Conservation (phyloP, 192 early-diverging fungal species). For the Rhizoclosmatium globosum region DNA sequence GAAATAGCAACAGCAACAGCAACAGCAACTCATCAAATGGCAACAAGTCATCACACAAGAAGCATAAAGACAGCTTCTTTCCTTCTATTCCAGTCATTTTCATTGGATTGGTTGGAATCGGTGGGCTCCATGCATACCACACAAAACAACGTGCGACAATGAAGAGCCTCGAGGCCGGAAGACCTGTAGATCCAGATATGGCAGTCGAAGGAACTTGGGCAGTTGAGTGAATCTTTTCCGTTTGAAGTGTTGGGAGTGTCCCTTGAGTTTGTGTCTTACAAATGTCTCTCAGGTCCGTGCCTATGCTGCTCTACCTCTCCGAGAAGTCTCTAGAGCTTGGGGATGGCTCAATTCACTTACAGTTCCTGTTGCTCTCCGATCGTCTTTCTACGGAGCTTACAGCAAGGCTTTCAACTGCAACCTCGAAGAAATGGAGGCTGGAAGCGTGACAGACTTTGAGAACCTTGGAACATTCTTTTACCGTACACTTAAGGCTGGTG, state of each 20-base stretch:
- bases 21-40: too few species aligned
- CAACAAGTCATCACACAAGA: too few species aligned
- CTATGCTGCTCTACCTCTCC: conserved; percentile 86
- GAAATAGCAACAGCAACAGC: too few species aligned
- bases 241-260: neutral
- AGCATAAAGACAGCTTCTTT: too few species aligned
- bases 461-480: conserved; percentile 96
- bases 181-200: conserved; percentile 47
- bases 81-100: neutral
- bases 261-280: neutral
- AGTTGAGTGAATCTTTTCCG: conserved; percentile 43
- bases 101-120: conserved; percentile 30
- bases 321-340: conserved; percentile 89
- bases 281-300: conserved; percentile 73
- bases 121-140: conserved; percentile 9
- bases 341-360: conserved; percentile 87
- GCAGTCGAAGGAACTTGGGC: conserved; percentile 87
- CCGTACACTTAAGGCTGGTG: conserved; percentile 81
- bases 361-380: conserved; percentile 80
- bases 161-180: conserved; percentile 43
- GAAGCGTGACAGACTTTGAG: conserved; percentile 78
- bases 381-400: conserved; percentile 80
- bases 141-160: conserved; percentile 6
- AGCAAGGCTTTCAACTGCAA: conserved; percentile 89
- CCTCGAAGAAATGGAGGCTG: conserved; percentile 91